Percentiles rank a stretch among this genome's conserved stretches.
Conservation (phyloP, 352 stramenopile genomes). For the Peronospora destructor region DNA sequence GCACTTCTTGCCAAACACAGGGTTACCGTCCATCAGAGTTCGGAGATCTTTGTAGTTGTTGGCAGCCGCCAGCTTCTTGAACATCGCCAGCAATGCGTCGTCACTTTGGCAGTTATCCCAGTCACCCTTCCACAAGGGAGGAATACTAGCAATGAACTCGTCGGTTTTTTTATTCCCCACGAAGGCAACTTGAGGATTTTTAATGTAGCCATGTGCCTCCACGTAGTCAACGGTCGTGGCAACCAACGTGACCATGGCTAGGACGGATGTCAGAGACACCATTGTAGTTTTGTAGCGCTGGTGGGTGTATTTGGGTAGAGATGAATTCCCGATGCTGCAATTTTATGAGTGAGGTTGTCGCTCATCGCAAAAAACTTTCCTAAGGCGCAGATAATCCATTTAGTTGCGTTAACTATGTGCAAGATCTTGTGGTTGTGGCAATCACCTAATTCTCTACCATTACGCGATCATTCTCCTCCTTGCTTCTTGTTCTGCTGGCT, state of each 20-base stretch:
- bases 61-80: slow-evolving; percentile 20
- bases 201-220: slow-evolving; percentile 19
- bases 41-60: slow-evolving; percentile 24
- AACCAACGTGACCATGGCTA: slow-evolving; percentile 2
- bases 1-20: slow-evolving; percentile 1
- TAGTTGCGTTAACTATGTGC: no score
- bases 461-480: no score
- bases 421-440: no score
- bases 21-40: slow-evolving; percentile 22
- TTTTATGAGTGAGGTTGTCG: no score
- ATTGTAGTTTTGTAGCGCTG: slow-evolving; percentile 1
- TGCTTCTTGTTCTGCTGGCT: no score
- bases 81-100: slow-evolving; percentile 14
- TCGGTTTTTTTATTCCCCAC: slow-evolving; percentile 11
- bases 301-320: no score
- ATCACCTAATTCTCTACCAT: no score
- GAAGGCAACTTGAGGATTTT: slow-evolving; percentile 21
- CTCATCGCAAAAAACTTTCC: no score
- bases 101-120: slow-evolving; percentile 15
- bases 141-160: slow-evolving; percentile 20
- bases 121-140: slow-evolving; percentile 20
- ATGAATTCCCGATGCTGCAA: no score
- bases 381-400: no score
- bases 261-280: slow-evolving; percentile 12
- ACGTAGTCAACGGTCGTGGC: slow-evolving; percentile 10